These are phyloP conservation scores for Suillus bovinus DNA, from an alignment of 768 basidiomycete species.

Conservation along the genomic window DNA sequence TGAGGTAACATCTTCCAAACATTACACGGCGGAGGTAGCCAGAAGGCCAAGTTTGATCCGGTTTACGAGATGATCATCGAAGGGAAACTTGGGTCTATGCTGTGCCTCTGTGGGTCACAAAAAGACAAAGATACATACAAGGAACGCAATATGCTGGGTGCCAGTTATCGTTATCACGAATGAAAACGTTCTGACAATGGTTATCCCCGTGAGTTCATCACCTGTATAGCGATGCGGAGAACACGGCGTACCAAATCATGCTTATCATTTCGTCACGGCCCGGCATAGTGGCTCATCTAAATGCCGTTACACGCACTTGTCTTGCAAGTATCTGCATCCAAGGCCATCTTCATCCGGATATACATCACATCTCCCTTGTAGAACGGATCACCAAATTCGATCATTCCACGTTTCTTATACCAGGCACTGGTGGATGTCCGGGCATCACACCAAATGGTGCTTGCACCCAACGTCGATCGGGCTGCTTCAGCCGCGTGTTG, in stretches of 20 bases:
- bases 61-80: neutral
- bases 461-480: conserved; percentile 40
- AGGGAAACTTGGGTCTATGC: neutral
- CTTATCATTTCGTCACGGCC: conserved; percentile 3
- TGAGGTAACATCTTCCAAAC: neutral
- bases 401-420: conserved; percentile 55
- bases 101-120: neutral
- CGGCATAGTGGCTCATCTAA: neutral
- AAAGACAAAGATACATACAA: neutral
- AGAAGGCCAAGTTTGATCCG: neutral
- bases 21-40: neutral
- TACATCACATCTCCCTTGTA: conserved; percentile 58
- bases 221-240: neutral
- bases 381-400: conserved; percentile 50
- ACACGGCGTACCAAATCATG: neutral
- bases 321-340: conserved; percentile 8
- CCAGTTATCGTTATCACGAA: no score
- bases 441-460: conserved; percentile 60
- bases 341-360: conserved; percentile 49
- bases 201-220: neutral
- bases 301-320: conserved; percentile 4
- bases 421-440: conserved; percentile 43
- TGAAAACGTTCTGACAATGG: neutral
- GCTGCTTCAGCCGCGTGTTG: conserved; percentile 40
- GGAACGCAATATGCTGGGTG: neutral